Evolutionary conservation across 192 early-diverging fungal species (phyloP), one percentile per base, ranked within the genome.

Genomic region (Coemansia sp.): DNA sequence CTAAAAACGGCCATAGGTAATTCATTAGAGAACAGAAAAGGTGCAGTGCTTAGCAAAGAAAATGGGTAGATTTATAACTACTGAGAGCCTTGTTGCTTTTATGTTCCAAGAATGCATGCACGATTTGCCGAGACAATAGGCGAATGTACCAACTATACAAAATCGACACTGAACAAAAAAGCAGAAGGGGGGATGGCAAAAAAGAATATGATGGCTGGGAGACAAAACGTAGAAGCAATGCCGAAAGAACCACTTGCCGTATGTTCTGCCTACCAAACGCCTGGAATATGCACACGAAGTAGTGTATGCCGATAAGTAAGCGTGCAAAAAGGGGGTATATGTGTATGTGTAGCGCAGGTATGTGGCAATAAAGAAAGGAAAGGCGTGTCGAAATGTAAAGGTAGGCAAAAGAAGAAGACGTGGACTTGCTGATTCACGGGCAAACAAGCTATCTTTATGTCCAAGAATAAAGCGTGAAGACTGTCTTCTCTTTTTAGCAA

Each of bases 1-100:
- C 75, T 35, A 63, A 39, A 33, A 72, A 66, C 38, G 71, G 73
- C 10, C 45, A 64, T 45, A 81, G 38, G 63, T 69, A 81, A 66
- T 72, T 48, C 78, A 81, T 81, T 15, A 53, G 24, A 9, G 20
- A 36, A 35, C 6, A n/a, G 24, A 21, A n/a, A 59, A n/a, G 24
- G 12, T 35, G 26, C 57, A 36, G 15, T 59, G 57, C 35, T 59
- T 59, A 59, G 57, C 35, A 59, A 30, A 38, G 24, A 59, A 5
- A 36, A 59, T 34, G 34, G 7, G 33, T 12, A 1, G 39, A 41
- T 41, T 41, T 34, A 55, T 55, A 26, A 33, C 21, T 26, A 33
- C 52, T 26, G 52, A 26, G 24, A 33, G 8, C 12, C 10, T 1
- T 41, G 12, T 41, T 41, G 12, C 5, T 41, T 8, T 41, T 5